Evolutionary conservation across 805 yeast species (phyloP), one percentile per base, ranked within the genome.

Genomic region (Metschnikowia cubensis): DNA sequence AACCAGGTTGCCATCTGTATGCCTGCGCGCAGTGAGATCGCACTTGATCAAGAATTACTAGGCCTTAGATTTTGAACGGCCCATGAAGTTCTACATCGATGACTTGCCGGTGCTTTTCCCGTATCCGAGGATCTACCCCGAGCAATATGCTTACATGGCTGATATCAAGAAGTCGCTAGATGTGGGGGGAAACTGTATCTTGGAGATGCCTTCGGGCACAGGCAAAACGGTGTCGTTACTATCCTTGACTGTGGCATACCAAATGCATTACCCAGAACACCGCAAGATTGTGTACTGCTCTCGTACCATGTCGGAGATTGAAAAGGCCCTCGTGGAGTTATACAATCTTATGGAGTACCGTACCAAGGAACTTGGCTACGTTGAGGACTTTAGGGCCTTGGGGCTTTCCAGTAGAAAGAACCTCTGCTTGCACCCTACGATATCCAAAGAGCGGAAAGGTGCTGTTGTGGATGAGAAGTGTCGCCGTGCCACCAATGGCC

Each of bases 201-300:
- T 94, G 62, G 99, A 94, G 71, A 94, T 94, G 99, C 99, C 99
- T 58, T 94, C 99, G 5, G 99, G 99, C 3, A 94, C 99, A 3
- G 99, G 99, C 39, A 94, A 94, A 66, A 94, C 99, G 35, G 87
- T 94, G 3, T 90, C 98, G 0, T 75, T 94, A 64, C 74, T 94
- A 31, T 89, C 98, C 0, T 70, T 94, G 41, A 89, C 98, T 0
- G 89, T 94, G 42, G 96, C 99, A 13, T 94, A 94, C 68, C 99
- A 94, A 66, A 83, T 89, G 88, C 81, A 80, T 74, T 91, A 92
- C 65, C 96, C 97, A 8, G 97, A 92, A 62, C 96, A 89, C 63
- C 73, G 96, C 15, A 94, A 92, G 75, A 84, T 94, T 57, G 89
- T 94, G 6, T 94, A 94, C 69, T 94, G 99, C 68, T 94, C 99